phyloP scores from a whole-genome alignment of 805 yeast species.

The Barnettozyma salicaria region DNA sequence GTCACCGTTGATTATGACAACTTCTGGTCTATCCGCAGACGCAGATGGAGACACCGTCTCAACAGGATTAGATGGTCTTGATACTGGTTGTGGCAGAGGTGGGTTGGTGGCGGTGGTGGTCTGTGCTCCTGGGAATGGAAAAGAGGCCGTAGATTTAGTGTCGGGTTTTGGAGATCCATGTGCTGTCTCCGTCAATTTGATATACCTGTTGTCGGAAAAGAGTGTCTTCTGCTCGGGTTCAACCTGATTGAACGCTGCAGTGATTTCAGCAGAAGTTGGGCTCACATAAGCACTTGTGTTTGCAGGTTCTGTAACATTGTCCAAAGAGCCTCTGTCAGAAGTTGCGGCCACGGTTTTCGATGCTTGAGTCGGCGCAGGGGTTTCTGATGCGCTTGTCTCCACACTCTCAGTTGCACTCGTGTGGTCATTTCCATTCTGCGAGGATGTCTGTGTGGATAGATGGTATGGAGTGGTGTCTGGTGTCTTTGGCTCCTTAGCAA shows the following conservation, averaged over 20 bases:
- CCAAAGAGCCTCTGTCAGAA: too few species aligned
- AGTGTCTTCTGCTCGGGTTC: constrained; percentile 3
- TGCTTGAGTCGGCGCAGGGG: not conserved
- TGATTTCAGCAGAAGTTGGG: not conserved
- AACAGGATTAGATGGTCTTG: constrained; percentile 2
- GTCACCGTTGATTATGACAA: not conserved
- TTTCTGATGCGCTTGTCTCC: too few species aligned
- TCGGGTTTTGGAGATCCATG: not conserved
- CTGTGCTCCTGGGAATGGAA: too few species aligned
- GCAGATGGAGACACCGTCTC: not conserved
- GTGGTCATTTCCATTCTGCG: not conserved
- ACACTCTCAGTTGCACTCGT: too few species aligned
- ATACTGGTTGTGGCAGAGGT: constrained; percentile 7
- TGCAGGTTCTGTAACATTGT: constrained; percentile 2
- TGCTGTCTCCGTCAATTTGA: constrained; percentile 3
- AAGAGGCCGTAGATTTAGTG: not conserved
- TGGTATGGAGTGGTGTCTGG: constrained; percentile 26
- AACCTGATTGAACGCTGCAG: constrained; percentile 1
- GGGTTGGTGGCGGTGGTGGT: too few species aligned
- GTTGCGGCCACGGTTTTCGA: constrained; percentile 1
- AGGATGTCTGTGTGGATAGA: not conserved
- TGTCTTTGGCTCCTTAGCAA: constrained; percentile 22
- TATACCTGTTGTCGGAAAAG: not conserved
- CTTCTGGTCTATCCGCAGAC: constrained; percentile 3
- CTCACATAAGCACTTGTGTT: not conserved